Evolutionary conservation across 441 rosid genomes (phyloP).

Genomic region (Codiaeum variegatum): DNA sequence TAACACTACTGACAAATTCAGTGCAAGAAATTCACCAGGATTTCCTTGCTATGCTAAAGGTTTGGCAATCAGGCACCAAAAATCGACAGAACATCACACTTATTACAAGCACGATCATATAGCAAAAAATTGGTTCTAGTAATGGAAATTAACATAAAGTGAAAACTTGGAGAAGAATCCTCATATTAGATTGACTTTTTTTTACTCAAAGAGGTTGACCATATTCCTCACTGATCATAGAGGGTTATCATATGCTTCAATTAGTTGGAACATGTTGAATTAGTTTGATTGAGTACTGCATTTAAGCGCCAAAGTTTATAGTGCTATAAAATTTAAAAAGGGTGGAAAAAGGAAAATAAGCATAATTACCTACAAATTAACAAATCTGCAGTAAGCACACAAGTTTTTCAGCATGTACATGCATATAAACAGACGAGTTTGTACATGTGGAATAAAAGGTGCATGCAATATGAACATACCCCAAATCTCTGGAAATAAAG

Average conservation of each 20-base stretch:
- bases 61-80: slow-evolving; percentile 5
- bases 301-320: not conserved
- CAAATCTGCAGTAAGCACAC: not conserved
- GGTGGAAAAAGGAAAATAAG: not conserved
- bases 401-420: not conserved
- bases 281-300: not conserved
- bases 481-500: slow-evolving; percentile 43
- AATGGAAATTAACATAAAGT: not conserved
- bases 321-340: too few relatives aligned
- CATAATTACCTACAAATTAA: not conserved
- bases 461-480: slow-evolving; percentile 27
- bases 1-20: not conserved
- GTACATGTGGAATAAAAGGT: not conserved
- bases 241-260: not conserved
- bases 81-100: not conserved
- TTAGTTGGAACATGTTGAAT: not conserved
- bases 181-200: not conserved
- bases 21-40: not conserved
- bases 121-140: not conserved
- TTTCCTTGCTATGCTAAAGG: not conserved
- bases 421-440: not conserved
- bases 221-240: not conserved
- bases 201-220: not conserved
- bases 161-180: not conserved
- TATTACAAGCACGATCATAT: not conserved